Percentiles rank a stretch among this genome's conserved stretches.
Evolutionary conservation across 768 basidiomycete species (phyloP).

Genomic region (Atractiella rhizophila): DNA sequence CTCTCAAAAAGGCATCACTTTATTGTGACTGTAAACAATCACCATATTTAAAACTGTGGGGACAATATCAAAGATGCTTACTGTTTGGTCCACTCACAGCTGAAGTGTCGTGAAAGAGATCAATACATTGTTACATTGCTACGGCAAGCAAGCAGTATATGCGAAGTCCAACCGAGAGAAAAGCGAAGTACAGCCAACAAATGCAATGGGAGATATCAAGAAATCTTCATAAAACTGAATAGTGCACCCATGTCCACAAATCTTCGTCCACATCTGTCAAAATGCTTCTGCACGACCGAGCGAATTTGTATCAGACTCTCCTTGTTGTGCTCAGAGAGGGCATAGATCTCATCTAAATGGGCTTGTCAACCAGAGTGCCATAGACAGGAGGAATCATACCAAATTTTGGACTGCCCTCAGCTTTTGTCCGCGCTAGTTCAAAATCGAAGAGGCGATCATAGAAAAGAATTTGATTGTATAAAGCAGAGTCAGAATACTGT

Average conservation of each 20-base stretch:
- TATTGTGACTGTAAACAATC: no score
- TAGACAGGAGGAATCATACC: background rate
- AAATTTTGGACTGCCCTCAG: constrained; percentile 7
- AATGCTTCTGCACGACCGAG: constrained; percentile 43
- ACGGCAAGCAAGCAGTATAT: no score
- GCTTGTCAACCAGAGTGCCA: background rate
- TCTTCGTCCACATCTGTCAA: constrained; percentile 63
- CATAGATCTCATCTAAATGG: constrained; percentile 31
- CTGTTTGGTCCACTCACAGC: no score
- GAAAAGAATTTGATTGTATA: constrained; percentile 79
- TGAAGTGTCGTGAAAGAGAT: no score
- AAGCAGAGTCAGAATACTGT: constrained; percentile 55
- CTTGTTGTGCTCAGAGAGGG: constrained; percentile 30
- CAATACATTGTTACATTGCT: no score
- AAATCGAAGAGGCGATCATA: constrained; percentile 53
- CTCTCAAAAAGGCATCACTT: no score
- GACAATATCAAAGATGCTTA: no score
- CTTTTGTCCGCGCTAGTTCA: constrained; percentile 26
- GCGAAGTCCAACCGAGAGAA: no score
- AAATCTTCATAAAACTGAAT: constrained; percentile 45
- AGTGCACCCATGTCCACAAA: constrained; percentile 61
- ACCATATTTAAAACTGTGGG: no score
- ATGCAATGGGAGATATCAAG: no score
- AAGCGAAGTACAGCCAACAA: no score
- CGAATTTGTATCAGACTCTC: constrained; percentile 32